Conservation (phyloP, 140 eudicot species). For the Cichorium intybus region DNA sequence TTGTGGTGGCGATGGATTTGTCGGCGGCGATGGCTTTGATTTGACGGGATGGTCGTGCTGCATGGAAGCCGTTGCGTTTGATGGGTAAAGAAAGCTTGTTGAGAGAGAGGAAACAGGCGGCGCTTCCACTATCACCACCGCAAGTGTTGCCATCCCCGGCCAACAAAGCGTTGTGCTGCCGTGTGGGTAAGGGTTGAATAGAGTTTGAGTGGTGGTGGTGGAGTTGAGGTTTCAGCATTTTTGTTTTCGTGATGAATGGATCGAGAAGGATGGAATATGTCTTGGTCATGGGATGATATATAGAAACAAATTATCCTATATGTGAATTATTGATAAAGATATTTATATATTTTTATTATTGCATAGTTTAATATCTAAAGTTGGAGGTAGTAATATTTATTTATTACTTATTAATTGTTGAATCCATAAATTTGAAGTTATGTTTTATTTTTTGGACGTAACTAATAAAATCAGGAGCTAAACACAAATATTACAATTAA, state of each 20-base stretch:
- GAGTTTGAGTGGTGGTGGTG: constrained; percentile 31
- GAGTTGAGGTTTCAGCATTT: constrained; percentile 24
- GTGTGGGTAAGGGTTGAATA: constrained; percentile 24
- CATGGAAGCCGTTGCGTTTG: constrained; percentile 15
- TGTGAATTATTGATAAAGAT: too few species aligned
- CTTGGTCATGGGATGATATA: not conserved
- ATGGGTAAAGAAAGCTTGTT: constrained; percentile 6
- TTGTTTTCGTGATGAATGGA: constrained; percentile 1
- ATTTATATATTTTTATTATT: too few species aligned
- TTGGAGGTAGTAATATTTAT: too few species aligned
- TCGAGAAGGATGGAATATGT: constrained; percentile 5
- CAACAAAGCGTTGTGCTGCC: constrained; percentile 5
- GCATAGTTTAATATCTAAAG: too few species aligned
- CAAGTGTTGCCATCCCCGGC: constrained; percentile 13
- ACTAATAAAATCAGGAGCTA: too few species aligned
- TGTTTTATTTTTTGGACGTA: too few species aligned
- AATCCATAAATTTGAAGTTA: too few species aligned
- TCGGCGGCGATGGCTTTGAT: constrained; percentile 8
- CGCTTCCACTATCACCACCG: not conserved
- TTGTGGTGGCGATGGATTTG: not conserved
- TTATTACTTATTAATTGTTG: too few species aligned
- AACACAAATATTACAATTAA: too few species aligned
- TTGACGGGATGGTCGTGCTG: constrained; percentile 6
- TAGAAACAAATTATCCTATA: not conserved
- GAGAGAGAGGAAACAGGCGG: constrained; percentile 5